phyloP scores from a whole-genome alignment of 2,329 filamentous ascomycete genomes.

The Ceratocystiopsis sp. region DNA sequence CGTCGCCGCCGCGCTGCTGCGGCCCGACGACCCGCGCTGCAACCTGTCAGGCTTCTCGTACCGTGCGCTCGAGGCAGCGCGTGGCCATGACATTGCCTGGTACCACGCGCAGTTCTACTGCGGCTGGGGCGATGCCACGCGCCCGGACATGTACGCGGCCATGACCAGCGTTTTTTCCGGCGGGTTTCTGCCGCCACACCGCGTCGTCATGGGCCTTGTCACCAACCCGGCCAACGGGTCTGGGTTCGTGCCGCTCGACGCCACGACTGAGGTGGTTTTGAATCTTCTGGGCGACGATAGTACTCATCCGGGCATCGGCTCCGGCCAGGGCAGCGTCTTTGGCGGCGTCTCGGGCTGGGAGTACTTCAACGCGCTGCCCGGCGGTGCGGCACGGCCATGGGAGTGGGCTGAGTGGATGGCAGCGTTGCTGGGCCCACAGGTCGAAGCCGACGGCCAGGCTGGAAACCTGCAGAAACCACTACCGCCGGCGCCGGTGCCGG shows the following conservation, averaged over 20 bases:
- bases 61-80: conserved; percentile 46
- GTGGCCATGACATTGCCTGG: conserved; percentile 51
- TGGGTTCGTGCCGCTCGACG: conserved; percentile 44
- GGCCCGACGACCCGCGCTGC: conserved; percentile 32
- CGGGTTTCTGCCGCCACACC: conserved; percentile 37
- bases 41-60: conserved; percentile 66
- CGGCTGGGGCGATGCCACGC: conserved; percentile 55
- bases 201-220: conserved; percentile 57
- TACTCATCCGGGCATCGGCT: neutral
- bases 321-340: conserved; percentile 23
- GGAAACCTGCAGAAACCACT: neutral
- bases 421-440: conserved; percentile 13
- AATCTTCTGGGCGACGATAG: conserved; percentile 23
- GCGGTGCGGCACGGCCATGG: conserved; percentile 43
- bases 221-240: conserved; percentile 56
- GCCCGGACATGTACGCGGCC: conserved; percentile 28
- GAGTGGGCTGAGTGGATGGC: conserved; percentile 57
- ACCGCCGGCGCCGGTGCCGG: neutral
- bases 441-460: conserved; percentile 1
- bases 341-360: conserved; percentile 80
- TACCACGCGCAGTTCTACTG: conserved; percentile 80
- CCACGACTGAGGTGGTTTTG: conserved; percentile 36
- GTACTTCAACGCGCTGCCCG: conserved; percentile 58
- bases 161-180: conserved; percentile 30
- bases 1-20: conserved; percentile 55